Conservation (phyloP, 306 rosid genomes). For the Lathyrus tuberosus region DNA sequence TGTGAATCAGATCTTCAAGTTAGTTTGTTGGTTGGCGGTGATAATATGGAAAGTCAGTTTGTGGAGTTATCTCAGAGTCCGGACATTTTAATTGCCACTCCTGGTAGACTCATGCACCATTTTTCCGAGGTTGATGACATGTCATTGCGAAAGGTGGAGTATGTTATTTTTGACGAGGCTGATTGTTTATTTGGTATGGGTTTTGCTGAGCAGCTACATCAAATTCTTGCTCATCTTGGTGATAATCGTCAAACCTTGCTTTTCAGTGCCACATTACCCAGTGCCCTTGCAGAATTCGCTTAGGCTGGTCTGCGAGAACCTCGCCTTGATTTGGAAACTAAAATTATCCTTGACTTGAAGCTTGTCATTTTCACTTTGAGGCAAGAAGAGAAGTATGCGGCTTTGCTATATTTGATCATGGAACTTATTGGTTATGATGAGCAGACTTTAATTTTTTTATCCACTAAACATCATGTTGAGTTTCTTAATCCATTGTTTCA, state of each 20-base stretch:
- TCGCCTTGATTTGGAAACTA: slow-evolving; percentile 83
- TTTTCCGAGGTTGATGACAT: slow-evolving; percentile 86
- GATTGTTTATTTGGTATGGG: slow-evolving; percentile 88
- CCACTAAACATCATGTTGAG: slow-evolving; percentile 92
- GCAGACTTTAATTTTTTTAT: slow-evolving; percentile 84
- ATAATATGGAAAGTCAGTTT: slow-evolving; percentile 90
- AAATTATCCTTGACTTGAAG: slow-evolving; percentile 91
- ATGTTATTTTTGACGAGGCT: slow-evolving; percentile 93
- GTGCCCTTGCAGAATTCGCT: slow-evolving; percentile 96
- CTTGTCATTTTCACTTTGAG: slow-evolving; percentile 72
- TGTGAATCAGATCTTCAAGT: slow-evolving; percentile 64
- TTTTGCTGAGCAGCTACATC: slow-evolving; percentile 85
- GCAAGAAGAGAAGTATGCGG: slow-evolving; percentile 82
- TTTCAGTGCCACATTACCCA: slow-evolving; percentile 88
- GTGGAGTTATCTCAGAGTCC: slow-evolving; percentile 86
- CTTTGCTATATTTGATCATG: slow-evolving; percentile 74
- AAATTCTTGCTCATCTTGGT: slow-evolving; percentile 73
- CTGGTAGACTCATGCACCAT: slow-evolving; percentile 98
- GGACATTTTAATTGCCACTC: slow-evolving; percentile 88
- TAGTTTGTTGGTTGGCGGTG: slow-evolving; percentile 94
- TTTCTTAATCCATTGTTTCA: slow-evolving; percentile 72
- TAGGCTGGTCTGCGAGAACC: slow-evolving; percentile 96
- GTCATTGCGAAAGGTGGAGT: slow-evolving; percentile 80
- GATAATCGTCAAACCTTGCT: slow-evolving; percentile 92
- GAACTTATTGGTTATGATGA: slow-evolving; percentile 71